A percentile compares a stretch with the other conserved stretches of the same genome.
These are phyloP conservation scores for Malus asiatica DNA, from an alignment of 306 rosid genomes.

Conservation along the genomic window DNA sequence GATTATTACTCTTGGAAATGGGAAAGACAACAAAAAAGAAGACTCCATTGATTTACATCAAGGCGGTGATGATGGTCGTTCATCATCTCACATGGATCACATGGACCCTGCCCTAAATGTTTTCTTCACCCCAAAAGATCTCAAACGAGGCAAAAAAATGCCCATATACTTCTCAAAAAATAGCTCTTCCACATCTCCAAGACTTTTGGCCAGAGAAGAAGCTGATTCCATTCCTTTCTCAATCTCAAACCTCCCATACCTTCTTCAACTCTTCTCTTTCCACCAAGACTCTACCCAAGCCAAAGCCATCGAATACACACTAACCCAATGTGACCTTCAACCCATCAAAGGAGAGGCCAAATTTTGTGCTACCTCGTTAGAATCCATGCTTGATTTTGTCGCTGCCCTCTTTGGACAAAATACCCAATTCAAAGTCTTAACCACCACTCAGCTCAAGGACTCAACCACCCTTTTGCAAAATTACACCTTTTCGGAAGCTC, in stretches of 20 bases:
- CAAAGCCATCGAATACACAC: constrained; percentile 52
- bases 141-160: constrained; percentile 43
- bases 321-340: constrained; percentile 40
- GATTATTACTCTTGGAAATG: constrained; percentile 12
- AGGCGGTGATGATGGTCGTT: neutral
- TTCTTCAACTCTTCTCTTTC: constrained; percentile 50
- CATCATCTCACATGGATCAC: constrained; percentile 26
- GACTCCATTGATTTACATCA: neutral
- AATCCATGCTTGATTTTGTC: constrained; percentile 50
- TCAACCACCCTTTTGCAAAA: constrained; percentile 39
- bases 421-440: constrained; percentile 30
- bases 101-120: constrained; percentile 41
- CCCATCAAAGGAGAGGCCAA: constrained; percentile 53
- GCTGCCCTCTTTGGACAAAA: constrained; percentile 29
- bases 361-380: constrained; percentile 63
- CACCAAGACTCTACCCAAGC: constrained; percentile 51
- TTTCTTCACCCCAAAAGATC: constrained; percentile 55
- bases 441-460: constrained; percentile 36
- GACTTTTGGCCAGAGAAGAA: constrained; percentile 52
- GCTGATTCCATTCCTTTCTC: constrained; percentile 59
- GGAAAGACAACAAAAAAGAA: neutral
- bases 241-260: constrained; percentile 26
- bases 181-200: constrained; percentile 42
- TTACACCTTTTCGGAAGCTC: constrained; percentile 41
- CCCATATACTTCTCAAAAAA: constrained; percentile 43